Base-by-base conservation (phyloP, 805 yeast genomes). In the Saturnispora diversa region DNA sequence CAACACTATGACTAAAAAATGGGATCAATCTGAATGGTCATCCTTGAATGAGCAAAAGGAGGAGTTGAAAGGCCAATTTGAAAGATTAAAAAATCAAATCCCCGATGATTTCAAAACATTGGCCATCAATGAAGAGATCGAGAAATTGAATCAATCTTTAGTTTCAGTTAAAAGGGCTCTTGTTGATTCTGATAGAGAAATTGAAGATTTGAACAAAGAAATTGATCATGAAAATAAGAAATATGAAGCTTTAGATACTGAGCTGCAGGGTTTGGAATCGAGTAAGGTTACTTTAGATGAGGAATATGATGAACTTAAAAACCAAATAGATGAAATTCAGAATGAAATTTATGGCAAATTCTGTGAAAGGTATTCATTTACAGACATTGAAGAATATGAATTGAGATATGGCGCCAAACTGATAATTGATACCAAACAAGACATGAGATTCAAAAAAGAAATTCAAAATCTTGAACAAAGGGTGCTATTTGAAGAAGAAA, bases 11-110 rank as follows among this genome's bases (percentile, higher is more conserved):
- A 66, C 69, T 10, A 47, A 63, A 42, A 69, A 74, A 47, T 85
- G 94, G 94, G 86, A 79, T 56, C 85, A 81, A 52, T 70, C 74
- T 31, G 84, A 80, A 50, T 71, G 74, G 49, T 72, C 69, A 38
- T 63, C 68, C 17, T 64, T 87, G 48, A 69, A 63, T 42, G 66
- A 62, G 20, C 52, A 66, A 31, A 77, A 76, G 39, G 72, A 66
- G 19, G 74, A 75, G 34, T 58, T 86, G 23, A 55, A 69, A n/a
- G 37, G 49, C 24, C 62, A 72, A 52, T 45, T 69, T 54, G 59
- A 68, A 43, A 67, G 73, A 48, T 40, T 75, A 6, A 61, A 68
- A 7, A 48, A 55, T 13, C 54, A 59, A 5, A 71, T 69, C 46
- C 78, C 80, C 3, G 75, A 72, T 48, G 77, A 75, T 17, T 54